Evolutionary conservation across 129 eudicot genomes (phyloP).

Genomic region (Flaveria linearis): DNA sequence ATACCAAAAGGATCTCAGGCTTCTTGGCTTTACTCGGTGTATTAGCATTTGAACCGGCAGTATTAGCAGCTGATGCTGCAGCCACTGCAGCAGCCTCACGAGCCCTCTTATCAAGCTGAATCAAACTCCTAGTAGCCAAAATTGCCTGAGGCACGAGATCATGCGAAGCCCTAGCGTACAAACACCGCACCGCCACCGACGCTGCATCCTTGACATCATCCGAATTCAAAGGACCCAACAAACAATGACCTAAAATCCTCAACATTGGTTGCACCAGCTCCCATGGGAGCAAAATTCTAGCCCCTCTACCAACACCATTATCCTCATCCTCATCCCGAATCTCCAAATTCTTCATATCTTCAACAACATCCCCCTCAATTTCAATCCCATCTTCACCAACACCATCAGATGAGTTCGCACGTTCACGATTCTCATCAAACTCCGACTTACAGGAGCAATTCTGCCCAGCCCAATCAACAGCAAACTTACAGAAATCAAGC

Average conservation of each 20-base stretch:
- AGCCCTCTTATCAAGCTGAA: slow-evolving; percentile 73
- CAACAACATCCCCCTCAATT: slow-evolving; percentile 39
- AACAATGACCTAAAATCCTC: slow-evolving; percentile 85
- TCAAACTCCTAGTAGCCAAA: slow-evolving; percentile 77
- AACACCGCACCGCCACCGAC: slow-evolving; percentile 61
- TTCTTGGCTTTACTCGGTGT: slow-evolving; percentile 91
- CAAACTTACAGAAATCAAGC: slow-evolving; percentile 63
- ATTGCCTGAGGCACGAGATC: slow-evolving; percentile 89
- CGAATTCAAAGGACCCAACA: slow-evolving; percentile 68
- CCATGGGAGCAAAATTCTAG: slow-evolving; percentile 74
- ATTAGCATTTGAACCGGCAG: slow-evolving; percentile 58
- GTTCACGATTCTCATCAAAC: slow-evolving; percentile 40
- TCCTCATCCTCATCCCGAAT: slow-evolving; percentile 29
- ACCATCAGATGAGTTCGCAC: slow-evolving; percentile 25
- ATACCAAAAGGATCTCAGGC: slow-evolving; percentile 87
- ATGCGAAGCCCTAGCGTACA: slow-evolving; percentile 89
- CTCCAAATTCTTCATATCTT: slow-evolving; percentile 43
- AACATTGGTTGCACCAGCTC: slow-evolving; percentile 70
- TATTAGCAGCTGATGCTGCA: slow-evolving; percentile 40
- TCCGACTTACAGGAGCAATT: slow-evolving; percentile 71
- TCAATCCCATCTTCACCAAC: slow-evolving; percentile 35
- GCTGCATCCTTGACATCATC: slow-evolving; percentile 80
- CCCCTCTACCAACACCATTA: slow-evolving; percentile 28
- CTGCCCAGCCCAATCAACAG: slow-evolving; percentile 74
- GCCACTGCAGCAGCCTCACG: slow-evolving; percentile 60